Conservation (phyloP, 805 yeast species). For the Citeromyces matritensis region DNA sequence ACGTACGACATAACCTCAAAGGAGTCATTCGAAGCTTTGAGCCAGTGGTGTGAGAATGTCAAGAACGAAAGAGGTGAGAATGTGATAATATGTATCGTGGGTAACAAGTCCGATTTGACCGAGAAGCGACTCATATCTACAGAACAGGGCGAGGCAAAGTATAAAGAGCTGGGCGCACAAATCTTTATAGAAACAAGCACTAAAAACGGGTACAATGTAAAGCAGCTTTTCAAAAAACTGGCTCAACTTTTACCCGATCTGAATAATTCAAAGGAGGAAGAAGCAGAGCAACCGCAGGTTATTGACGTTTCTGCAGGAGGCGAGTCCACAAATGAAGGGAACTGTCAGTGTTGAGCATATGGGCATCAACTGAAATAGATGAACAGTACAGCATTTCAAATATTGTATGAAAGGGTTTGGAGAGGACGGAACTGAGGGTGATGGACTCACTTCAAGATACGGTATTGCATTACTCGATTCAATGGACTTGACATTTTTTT, state of each 20-base stretch:
- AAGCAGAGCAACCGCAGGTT: conserved; percentile 7
- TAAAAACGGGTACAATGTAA: conserved; percentile 89
- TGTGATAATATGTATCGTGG: conserved; percentile 82
- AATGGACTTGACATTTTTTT: background rate
- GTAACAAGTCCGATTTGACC: conserved; percentile 75
- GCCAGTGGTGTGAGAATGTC: conserved; percentile 91
- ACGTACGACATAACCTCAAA: conserved; percentile 87
- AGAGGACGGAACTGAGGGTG: background rate
- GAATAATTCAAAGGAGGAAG: conserved; percentile 16
- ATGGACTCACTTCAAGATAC: background rate
- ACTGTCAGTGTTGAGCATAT: conserved; percentile 1
- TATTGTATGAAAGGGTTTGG: background rate
- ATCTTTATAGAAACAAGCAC: conserved; percentile 89
- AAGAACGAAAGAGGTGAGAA: conserved; percentile 83
- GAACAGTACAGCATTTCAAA: background rate
- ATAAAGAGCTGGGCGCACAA: conserved; percentile 57
- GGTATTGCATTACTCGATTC: background rate
- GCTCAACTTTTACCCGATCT: conserved; percentile 88
- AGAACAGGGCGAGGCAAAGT: conserved; percentile 75
- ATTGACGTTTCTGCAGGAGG: conserved; percentile 1
- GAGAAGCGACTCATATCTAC: conserved; percentile 70
- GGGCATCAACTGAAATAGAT: background rate
- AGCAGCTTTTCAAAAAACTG: conserved; percentile 74
- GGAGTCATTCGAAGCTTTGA: conserved; percentile 71
- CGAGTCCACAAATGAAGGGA: conserved; percentile 1